These are phyloP conservation scores for Arthromyces matolae DNA, from an alignment of 768 basidiomycete species.

Conservation along the genomic window DNA sequence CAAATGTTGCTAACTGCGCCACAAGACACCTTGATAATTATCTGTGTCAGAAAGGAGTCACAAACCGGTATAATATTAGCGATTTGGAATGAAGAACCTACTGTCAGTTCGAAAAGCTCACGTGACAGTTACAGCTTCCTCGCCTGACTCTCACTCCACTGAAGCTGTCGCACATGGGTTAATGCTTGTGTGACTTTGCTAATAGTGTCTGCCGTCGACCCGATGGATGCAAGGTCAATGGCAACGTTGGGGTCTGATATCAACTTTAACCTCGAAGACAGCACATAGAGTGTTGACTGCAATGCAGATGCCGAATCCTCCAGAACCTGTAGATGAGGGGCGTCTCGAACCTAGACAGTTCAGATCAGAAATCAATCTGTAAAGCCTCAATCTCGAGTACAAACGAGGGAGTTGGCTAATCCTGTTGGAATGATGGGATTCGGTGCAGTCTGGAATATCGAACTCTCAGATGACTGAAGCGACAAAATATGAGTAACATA, in stretches of 20 bases:
- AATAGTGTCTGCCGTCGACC: slow-evolving; percentile 64
- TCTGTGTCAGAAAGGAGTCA: too few relatives aligned
- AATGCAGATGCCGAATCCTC: slow-evolving; percentile 43
- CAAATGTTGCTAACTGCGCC: too few relatives aligned
- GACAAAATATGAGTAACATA: neutral
- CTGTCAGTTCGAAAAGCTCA: neutral
- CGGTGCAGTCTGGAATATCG: neutral
- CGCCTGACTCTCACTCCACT: slow-evolving; percentile 40
- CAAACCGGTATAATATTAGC: too few relatives aligned
- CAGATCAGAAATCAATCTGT: neutral
- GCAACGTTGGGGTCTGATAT: slow-evolving; percentile 36
- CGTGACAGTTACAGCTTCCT: slow-evolving; percentile 14
- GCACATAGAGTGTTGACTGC: slow-evolving; percentile 45
- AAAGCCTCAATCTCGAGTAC: slow-evolving; percentile 1
- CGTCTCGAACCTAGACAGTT: slow-evolving; percentile 1
- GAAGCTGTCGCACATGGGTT: slow-evolving; percentile 54
- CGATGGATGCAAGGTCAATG: slow-evolving; percentile 48
- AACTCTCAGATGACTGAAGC: neutral
- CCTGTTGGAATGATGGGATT: neutral
- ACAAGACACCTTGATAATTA: too few relatives aligned
- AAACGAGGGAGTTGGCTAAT: slow-evolving; percentile 4
- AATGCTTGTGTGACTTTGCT: slow-evolving; percentile 62
- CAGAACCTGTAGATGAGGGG: slow-evolving; percentile 20
- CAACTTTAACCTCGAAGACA: slow-evolving; percentile 48
- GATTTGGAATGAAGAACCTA: too few relatives aligned